Conservation (phyloP, 2,329 filamentous ascomycete genomes). For the Beauveria scarabaeidicola region DNA sequence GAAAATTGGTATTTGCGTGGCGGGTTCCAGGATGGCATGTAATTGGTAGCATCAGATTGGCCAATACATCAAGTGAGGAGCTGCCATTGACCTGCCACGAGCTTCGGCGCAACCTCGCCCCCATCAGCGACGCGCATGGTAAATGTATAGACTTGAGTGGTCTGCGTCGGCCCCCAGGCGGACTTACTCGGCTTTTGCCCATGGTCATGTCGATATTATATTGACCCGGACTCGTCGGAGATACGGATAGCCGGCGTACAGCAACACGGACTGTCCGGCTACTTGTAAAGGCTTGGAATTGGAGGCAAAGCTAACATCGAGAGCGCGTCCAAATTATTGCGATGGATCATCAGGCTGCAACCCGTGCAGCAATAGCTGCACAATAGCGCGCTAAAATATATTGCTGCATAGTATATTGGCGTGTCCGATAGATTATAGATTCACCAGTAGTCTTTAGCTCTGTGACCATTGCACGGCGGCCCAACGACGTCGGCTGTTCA, state of each 20-base stretch:
- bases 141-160: neutral
- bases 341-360: neutral
- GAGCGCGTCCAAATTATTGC: neutral
- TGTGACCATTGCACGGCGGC: neutral
- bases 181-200: conserved; percentile 1
- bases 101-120: neutral
- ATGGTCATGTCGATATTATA: neutral
- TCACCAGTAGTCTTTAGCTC: neutral
- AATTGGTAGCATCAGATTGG: neutral
- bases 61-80: neutral
- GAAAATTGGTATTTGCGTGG: neutral
- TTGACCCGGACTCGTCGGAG: neutral
- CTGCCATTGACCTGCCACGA: neutral
- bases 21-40: neutral
- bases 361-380: neutral
- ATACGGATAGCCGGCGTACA: neutral
- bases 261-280: neutral
- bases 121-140: neutral
- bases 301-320: neutral
- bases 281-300: neutral
- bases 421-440: too few relatives aligned
- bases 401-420: too few relatives aligned
- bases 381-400: neutral
- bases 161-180: neutral
- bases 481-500: neutral